phyloP scores from a whole-genome alignment of 2,329 filamentous ascomycete species.

The Pezizomycotina sp. region DNA sequence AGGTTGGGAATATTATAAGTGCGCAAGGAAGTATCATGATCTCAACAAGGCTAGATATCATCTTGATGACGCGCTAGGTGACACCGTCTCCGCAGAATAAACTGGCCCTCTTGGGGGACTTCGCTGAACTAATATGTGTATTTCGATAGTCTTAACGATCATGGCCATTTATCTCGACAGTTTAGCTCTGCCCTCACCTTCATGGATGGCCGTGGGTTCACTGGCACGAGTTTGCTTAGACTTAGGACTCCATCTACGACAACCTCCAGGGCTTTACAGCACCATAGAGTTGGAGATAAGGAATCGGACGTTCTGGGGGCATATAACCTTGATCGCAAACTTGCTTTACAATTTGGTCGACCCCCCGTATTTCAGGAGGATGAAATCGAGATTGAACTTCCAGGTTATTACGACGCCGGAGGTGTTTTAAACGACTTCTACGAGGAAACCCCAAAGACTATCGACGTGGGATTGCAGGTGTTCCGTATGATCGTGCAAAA shows the following conservation, averaged over 20 bases:
- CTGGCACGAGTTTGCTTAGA: constrained; percentile 25
- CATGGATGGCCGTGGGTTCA: constrained; percentile 24
- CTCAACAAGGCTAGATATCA: constrained; percentile 23
- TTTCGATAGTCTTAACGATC: constrained; percentile 20
- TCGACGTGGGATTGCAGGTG: constrained; percentile 5
- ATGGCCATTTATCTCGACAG: constrained; percentile 25
- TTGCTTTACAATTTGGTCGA: constrained; percentile 23
- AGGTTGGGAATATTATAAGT: constrained; percentile 25
- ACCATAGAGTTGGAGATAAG: constrained; percentile 21
- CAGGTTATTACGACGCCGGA: constrained; percentile 17
- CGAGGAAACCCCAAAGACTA: constrained; percentile 4
- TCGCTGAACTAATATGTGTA: constrained; percentile 5
- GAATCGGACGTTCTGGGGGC: constrained; percentile 24
- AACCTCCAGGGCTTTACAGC: constrained; percentile 17
- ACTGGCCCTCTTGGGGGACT: background rate
- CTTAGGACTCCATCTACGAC: constrained; percentile 23
- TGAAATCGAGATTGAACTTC: constrained; percentile 24
- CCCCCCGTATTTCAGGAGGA: constrained; percentile 22
- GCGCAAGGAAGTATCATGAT: constrained; percentile 24
- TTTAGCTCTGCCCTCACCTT: constrained; percentile 24
- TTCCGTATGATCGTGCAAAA: constrained; percentile 10
- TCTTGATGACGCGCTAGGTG: constrained; percentile 24
- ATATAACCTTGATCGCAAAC: constrained; percentile 24
- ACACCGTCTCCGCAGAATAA: background rate
- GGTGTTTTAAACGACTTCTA: constrained; percentile 9